A percentile compares a stretch with the other conserved stretches of the same genome.
Evolutionary conservation across 1,284 basidiomycete genomes (phyloP).

Genomic region (Neotropicomus parvogracilis): DNA sequence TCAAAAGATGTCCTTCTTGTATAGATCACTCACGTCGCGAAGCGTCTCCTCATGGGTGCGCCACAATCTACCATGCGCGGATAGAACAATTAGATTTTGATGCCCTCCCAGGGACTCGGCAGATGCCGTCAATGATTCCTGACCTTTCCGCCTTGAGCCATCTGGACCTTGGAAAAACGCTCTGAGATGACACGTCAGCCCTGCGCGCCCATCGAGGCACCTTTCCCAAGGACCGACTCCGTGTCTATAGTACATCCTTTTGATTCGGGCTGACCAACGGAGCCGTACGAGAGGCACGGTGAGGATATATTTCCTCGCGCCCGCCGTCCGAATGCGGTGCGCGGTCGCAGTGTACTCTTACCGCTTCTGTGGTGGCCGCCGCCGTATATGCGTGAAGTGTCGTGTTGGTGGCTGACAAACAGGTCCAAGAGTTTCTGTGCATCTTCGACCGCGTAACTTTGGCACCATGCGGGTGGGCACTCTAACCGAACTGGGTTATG

Average conservation of each 20-base stretch:
- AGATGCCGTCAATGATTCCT: slow-evolving; percentile 20
- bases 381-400: slow-evolving; percentile 24
- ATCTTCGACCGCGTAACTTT: slow-evolving; percentile 21
- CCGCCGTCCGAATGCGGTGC: too few relatives aligned
- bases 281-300: slow-evolving; percentile 10
- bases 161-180: slow-evolving; percentile 23
- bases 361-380: slow-evolving; percentile 14
- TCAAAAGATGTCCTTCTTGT: slow-evolving; percentile 41
- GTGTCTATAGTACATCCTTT: slow-evolving; percentile 33
- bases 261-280: slow-evolving; percentile 27
- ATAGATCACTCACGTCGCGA: slow-evolving; percentile 38
- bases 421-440: slow-evolving; percentile 30
- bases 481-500: slow-evolving; percentile 17
- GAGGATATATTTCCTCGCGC: not conserved
- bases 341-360: not conserved
- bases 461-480: slow-evolving; percentile 10
- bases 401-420: slow-evolving; percentile 16
- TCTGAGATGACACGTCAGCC: slow-evolving; percentile 5
- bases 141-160: slow-evolving; percentile 24
- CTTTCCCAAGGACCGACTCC: slow-evolving; percentile 14
- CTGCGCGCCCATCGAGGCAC: not conserved
- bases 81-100: slow-evolving; percentile 28
- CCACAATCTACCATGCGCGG: slow-evolving; percentile 28
- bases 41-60: slow-evolving; percentile 36
- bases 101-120: slow-evolving; percentile 19